Base-by-base conservation (phyloP, 306 rosid species). In the Astragalus membranaceus region DNA sequence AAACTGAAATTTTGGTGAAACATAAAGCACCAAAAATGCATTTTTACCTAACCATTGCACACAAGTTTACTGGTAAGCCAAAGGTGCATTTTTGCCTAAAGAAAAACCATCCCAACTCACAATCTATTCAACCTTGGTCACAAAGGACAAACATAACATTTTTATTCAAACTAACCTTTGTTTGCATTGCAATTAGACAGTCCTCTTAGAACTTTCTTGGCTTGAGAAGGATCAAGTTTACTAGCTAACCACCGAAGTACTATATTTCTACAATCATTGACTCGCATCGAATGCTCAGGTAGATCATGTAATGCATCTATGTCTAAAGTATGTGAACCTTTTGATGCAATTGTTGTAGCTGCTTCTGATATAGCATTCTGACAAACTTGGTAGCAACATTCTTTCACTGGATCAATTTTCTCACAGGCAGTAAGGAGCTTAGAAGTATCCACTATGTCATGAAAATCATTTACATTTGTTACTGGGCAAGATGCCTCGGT, bases 211-310 rank as follows among this genome's bases (percentile, higher is more conserved):
- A 89, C 82, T 59, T 89, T 86, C 89, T 88, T 94, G 10, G 95
- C 88, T 7, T 44, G 85, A 82, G 88, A 72, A 66, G 95, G 91
- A 61, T 78, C 74, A 68, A 94, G 90, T 85, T 91, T 85, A 70
- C 99, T 87, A 17, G 96, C 95, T 54, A 94, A 80, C 99, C 99
- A 94, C 35, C 95, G 86, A 7, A 76, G 92, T 71, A 91, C 99
- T 43, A 94, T 69, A 78, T 56, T 82, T 78, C 80, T 91, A 76
- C 99, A 94, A 74, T 86, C 97, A 62, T 67, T 80, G 57, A 87
- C 69, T 83, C 80, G 76, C 42, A 69, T 64, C 0, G 87, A 77
- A 69, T 83, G 87, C 76, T 78, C 77, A 11, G 98, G 86, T 64
- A 85, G 82, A 73, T 78, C 72, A 64, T 74, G 80, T 41, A 82